Percentiles rank a stretch among this genome's conserved stretches.
These are phyloP conservation scores for Ustilaginoidea virens DNA, from an alignment of 2,329 filamentous ascomycete species.

Conservation along the genomic window DNA sequence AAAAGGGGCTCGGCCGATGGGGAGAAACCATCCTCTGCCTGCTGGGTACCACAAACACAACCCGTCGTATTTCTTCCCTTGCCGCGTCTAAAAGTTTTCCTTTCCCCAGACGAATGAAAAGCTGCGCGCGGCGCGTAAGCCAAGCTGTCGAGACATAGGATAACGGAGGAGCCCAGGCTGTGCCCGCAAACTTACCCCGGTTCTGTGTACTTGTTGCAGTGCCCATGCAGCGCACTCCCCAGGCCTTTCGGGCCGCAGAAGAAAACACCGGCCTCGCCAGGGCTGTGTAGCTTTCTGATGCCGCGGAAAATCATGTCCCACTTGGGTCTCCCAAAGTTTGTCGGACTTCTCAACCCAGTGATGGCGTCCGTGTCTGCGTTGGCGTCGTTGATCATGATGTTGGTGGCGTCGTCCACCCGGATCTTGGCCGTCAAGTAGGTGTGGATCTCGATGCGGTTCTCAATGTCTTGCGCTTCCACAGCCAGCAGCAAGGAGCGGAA, in stretches of 20 bases:
- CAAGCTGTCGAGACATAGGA: too few species aligned
- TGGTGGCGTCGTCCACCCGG: conserved; percentile 71
- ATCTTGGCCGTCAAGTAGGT: conserved; percentile 80
- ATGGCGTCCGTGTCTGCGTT: conserved; percentile 75
- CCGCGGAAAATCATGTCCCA: conserved; percentile 84
- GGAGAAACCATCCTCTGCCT: too few species aligned
- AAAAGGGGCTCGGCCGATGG: too few species aligned
- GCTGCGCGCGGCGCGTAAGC: conserved; percentile 15
- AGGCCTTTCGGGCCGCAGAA: conserved; percentile 75
- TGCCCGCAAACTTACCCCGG: conserved; percentile 47
- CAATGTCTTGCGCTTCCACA: conserved; percentile 74
- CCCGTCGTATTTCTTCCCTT: too few species aligned
- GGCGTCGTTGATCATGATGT: conserved; percentile 87
- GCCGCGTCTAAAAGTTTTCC: conserved; percentile 45
- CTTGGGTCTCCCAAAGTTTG: conserved; percentile 75
- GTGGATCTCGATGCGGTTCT: conserved; percentile 77
- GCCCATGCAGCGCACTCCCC: conserved; percentile 62
- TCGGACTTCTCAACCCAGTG: conserved; percentile 66
- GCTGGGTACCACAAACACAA: too few species aligned
- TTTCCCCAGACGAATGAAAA: conserved; percentile 56
- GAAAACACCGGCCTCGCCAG: conserved; percentile 63
- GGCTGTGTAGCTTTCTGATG: conserved; percentile 62
- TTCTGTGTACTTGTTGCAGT: conserved; percentile 79
- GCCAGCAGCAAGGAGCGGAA: conserved; percentile 71
- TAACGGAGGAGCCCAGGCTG: too few species aligned